Base-by-base conservation (phyloP, 176 grass and related monocot genomes). In the Triticum urartu region DNA sequence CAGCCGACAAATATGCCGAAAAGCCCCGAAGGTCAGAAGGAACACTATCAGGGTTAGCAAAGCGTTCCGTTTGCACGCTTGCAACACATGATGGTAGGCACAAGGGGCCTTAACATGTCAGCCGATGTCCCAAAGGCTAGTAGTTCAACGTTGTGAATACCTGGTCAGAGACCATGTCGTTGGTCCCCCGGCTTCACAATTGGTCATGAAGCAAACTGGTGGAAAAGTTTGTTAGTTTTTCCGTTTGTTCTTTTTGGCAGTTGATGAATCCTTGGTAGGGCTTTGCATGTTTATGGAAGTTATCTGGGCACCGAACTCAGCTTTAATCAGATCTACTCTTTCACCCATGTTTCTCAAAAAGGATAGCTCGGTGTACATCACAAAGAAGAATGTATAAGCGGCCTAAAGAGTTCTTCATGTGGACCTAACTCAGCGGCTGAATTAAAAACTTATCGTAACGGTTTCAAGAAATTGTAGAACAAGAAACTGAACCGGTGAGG, bases 121-220 rank as follows among this genome's bases (percentile, higher is more conserved):
- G 30, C 13, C 20, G 12, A 42, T 77, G 80, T 81, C 76, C n/a
- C 3, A 68, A 67, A 26, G 68, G 0, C 5, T 6, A 74, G 9
- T 79, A 36, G 34, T 5, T 79, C 1, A 0, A 14, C 11, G 26
- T 43, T 36, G 82, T 43, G 9, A 72, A 20, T 60, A 35, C 9
- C n/a, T 66, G 45, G 34, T 5, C 54, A 83, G 9, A 79, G 39
- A 22, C 42, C 36, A 79, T 43, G 11, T 61, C 67, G 18, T 75
- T 74, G 65, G 85, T 68, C 85, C 89, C 88, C 75, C 68, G 22
- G 36, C 11, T 75, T 58, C 45, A 83, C 69, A 66, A 62, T 20
- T 26, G 60, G 28, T 32, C 38, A 71, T 9, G 17, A 78, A 63
- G 40, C 64, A 54, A 50, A 50, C 47, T 21, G 72, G 12, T 33